Conservation (phyloP, 2,329 filamentous ascomycete species). For the Fusarium udum region DNA sequence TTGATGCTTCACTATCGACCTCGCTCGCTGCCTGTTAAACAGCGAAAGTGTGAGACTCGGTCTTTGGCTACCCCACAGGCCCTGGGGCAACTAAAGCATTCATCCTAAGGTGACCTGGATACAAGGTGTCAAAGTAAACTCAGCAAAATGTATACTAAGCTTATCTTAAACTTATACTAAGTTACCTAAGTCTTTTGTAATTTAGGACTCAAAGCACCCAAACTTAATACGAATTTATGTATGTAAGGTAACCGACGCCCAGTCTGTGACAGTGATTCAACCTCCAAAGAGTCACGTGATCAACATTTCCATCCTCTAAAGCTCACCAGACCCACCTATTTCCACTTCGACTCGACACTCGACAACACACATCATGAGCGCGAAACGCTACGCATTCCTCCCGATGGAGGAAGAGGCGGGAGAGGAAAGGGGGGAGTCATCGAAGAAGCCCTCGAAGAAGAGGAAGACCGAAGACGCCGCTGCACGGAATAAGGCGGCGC, state of each 20-base stretch:
- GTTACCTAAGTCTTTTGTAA: neutral
- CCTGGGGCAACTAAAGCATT: neutral
- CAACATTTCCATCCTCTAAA: neutral
- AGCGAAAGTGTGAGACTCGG: neutral
- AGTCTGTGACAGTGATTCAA: neutral
- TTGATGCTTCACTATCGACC: neutral
- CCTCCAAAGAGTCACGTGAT: neutral
- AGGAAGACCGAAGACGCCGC: constrained; percentile 66
- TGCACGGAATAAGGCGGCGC: constrained; percentile 74
- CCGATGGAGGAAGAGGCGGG: constrained; percentile 74
- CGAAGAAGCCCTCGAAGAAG: constrained; percentile 69
- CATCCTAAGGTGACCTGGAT: neutral
- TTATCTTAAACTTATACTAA: neutral
- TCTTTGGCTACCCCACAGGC: neutral
- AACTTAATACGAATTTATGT: neutral
- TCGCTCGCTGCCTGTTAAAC: neutral
- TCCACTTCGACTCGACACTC: neutral
- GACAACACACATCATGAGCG: constrained; percentile 52
- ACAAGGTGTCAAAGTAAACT: neutral
- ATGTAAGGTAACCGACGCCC: neutral
- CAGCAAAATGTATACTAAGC: neutral
- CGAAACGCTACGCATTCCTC: constrained; percentile 70
- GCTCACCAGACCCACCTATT: neutral
- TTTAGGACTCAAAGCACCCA: neutral
- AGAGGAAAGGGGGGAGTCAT: constrained; percentile 71